A percentile compares a stretch with the other conserved stretches of the same genome.
These are phyloP conservation scores for Naganishia friedmannii DNA, from an alignment of 768 basidiomycete species.

Conservation along the genomic window DNA sequence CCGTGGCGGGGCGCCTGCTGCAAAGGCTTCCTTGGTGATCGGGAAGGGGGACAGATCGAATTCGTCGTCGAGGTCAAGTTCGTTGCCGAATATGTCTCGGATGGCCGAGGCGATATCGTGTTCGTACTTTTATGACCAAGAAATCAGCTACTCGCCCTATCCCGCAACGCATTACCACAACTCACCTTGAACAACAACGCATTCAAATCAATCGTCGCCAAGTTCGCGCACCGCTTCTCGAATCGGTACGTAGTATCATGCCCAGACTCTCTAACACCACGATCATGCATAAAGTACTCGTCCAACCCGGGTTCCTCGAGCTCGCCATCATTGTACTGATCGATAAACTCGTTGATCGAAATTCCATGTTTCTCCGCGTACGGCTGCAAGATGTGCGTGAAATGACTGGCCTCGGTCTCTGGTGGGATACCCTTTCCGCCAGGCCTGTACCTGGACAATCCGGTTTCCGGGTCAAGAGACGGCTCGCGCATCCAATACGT, in stretches of 20 bases:
- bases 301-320: slow-evolving; percentile 84
- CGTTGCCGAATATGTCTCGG: slow-evolving; percentile 87
- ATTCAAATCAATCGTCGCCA: slow-evolving; percentile 94
- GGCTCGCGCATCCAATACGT: slow-evolving; percentile 94
- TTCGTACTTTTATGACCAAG: slow-evolving; percentile 62
- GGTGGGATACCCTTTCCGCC: slow-evolving; percentile 94
- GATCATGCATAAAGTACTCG: slow-evolving; percentile 96
- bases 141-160: no score
- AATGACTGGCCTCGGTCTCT: slow-evolving; percentile 97
- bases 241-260: slow-evolving; percentile 96
- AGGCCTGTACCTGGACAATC: slow-evolving; percentile 89
- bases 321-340: slow-evolving; percentile 83
- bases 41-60: slow-evolving; percentile 91
- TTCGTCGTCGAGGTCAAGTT: slow-evolving; percentile 86
- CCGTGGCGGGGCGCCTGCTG: slow-evolving; percentile 47
- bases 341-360: slow-evolving; percentile 91
- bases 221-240: slow-evolving; percentile 94
- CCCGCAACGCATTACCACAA: background rate
- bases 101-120: slow-evolving; percentile 98
- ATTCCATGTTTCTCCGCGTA: slow-evolving; percentile 88
- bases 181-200: slow-evolving; percentile 79
- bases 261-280: slow-evolving; percentile 91
- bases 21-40: slow-evolving; percentile 55
- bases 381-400: slow-evolving; percentile 94
- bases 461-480: slow-evolving; percentile 88